These are phyloP conservation scores for Rosa chinensis DNA, from an alignment of 306 rosid species.

Conservation along the genomic window DNA sequence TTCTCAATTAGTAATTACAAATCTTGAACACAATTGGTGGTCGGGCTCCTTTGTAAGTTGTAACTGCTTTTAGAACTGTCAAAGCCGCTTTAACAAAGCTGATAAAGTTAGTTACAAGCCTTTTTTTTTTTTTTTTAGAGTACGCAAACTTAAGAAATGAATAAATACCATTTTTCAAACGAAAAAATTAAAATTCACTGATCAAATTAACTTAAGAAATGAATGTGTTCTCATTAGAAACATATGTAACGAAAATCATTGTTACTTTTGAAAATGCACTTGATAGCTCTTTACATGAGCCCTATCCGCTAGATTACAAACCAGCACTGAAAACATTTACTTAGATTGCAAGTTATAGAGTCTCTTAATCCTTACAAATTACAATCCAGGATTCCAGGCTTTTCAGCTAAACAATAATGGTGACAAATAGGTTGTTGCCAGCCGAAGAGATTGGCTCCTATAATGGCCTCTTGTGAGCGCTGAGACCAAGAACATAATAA, in stretches of 20 bases:
- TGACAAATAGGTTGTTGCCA: background rate
- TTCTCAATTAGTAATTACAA: background rate
- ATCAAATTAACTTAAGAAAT: too few species aligned
- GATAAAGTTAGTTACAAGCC: background rate
- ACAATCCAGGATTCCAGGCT: background rate
- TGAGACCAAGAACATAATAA: constrained; percentile 9
- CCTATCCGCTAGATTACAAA: background rate
- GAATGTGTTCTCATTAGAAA: too few species aligned
- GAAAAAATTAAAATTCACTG: too few species aligned
- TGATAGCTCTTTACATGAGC: background rate
- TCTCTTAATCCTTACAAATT: background rate
- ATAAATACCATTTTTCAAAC: too few species aligned
- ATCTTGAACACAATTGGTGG: background rate
- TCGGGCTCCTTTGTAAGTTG: background rate
- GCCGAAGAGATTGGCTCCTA: constrained; percentile 1
- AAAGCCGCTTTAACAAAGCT: background rate
- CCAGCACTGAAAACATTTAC: background rate
- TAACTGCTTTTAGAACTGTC: background rate
- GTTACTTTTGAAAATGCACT: background rate
- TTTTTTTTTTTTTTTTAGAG: background rate
- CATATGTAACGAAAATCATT: background rate
- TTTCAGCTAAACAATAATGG: background rate
- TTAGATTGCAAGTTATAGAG: background rate
- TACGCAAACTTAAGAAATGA: too few species aligned
- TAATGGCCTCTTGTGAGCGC: background rate